These are phyloP conservation scores for Fusarium aywerte DNA, from an alignment of 2,329 filamentous ascomycete genomes.

Conservation along the genomic window DNA sequence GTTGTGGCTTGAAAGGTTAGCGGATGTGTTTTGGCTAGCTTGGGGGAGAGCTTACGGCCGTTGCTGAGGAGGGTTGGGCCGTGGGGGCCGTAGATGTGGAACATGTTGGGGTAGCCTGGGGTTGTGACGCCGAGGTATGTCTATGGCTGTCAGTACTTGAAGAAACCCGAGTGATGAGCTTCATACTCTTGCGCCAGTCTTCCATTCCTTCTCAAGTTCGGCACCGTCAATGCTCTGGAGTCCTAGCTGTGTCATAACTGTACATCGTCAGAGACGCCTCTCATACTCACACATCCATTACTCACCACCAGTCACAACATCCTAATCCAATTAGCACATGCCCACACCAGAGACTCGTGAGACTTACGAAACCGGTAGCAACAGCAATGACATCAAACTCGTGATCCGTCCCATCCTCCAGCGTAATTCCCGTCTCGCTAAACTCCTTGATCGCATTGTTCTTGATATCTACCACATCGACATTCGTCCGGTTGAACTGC, in stretches of 20 bases:
- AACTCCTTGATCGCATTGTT: slow-evolving; percentile 55
- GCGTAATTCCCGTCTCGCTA: slow-evolving; percentile 54
- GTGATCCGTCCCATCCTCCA: slow-evolving; percentile 55
- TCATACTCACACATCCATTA: no score
- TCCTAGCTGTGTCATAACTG: slow-evolving; percentile 58
- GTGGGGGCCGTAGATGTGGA: slow-evolving; percentile 66
- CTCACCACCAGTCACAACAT: slow-evolving; percentile 52
- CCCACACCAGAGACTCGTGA: no score
- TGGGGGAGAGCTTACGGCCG: no score
- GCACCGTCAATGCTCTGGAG: slow-evolving; percentile 54
- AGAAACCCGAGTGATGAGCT: no score
- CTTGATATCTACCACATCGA: slow-evolving; percentile 57
- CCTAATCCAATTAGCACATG: slow-evolving; percentile 42
- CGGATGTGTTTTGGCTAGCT: no score
- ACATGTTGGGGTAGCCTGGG: slow-evolving; percentile 61
- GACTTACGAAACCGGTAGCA: slow-evolving; percentile 59
- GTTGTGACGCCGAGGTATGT: slow-evolving; percentile 60
- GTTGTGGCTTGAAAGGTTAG: no score
- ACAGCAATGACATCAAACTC: slow-evolving; percentile 59
- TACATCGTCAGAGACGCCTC: no score
- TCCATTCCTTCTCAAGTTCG: slow-evolving; percentile 57
- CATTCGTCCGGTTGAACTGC: slow-evolving; percentile 57
- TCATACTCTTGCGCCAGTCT: slow-evolving; percentile 47
- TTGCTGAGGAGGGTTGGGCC: slow-evolving; percentile 66
- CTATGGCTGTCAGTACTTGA: neutral